Conservation (phyloP, 441 rosid genomes). For the Gossypium schwendimanii region DNA sequence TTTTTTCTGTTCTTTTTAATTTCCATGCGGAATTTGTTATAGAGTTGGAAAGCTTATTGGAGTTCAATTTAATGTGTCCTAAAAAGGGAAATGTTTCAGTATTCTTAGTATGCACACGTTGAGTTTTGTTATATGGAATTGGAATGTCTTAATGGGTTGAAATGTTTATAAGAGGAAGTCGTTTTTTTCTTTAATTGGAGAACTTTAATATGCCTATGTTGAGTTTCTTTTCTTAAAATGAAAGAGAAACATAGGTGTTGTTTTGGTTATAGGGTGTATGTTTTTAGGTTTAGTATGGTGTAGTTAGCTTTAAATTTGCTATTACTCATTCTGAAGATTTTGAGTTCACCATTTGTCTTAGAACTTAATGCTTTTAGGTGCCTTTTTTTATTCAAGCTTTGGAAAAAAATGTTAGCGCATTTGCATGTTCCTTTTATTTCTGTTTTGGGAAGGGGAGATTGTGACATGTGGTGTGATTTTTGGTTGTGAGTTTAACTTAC, state of each 20-base stretch:
- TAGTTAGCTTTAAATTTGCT: neutral
- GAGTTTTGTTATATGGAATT: neutral
- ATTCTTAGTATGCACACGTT: neutral
- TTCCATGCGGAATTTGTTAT: neutral
- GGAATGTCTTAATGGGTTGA: neutral
- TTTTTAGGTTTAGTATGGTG: neutral
- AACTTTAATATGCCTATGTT: neutral
- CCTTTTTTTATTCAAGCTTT: neutral
- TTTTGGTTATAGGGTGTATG: neutral
- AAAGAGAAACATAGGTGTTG: neutral
- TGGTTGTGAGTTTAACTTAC: neutral
- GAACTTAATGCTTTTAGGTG: neutral
- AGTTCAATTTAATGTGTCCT: neutral
- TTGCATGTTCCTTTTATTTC: neutral
- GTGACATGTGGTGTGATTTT: neutral
- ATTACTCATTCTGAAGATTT: neutral
- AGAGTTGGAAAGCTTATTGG: neutral
- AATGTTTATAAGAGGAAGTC: neutral
- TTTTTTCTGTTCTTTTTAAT: neutral
- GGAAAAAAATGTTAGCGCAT: neutral
- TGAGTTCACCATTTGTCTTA: neutral
- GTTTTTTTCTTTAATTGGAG: neutral
- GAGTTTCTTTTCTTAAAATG: neutral
- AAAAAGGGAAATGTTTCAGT: neutral
- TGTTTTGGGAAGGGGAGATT: neutral